phyloP scores from a whole-genome alignment of 164 flowering plant species.

The Stephania yunnanensis region DNA sequence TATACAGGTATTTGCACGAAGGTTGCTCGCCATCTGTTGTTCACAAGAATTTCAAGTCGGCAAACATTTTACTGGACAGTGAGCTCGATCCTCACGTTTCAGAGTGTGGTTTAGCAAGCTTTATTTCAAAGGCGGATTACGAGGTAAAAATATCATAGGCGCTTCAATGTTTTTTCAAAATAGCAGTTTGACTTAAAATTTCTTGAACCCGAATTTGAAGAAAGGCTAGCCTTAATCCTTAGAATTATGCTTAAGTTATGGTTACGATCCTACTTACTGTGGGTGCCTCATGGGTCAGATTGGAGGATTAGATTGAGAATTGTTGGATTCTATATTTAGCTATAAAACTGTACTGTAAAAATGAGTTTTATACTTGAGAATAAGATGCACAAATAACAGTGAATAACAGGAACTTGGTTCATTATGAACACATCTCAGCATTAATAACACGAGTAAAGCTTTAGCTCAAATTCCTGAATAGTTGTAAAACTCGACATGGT shows the following conservation, averaged over 20 bases:
- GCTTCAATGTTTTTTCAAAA: not conserved
- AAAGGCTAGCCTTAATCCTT: not conserved
- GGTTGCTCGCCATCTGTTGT: constrained; percentile 81
- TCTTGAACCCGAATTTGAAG: not conserved
- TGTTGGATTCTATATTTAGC: too few relatives aligned
- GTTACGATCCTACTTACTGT: too few relatives aligned
- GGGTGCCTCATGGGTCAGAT: too few relatives aligned
- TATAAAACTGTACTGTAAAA: too few relatives aligned
- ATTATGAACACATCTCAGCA: too few relatives aligned
- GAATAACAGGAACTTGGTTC: too few relatives aligned
- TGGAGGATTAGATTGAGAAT: too few relatives aligned
- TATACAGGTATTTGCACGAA: constrained; percentile 86
- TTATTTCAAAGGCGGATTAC: constrained; percentile 64
- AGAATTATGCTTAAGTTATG: not conserved
- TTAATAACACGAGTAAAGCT: too few relatives aligned
- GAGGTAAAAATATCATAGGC: constrained; percentile 10
- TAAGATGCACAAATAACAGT: too few relatives aligned
- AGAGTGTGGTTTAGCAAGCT: constrained; percentile 80
- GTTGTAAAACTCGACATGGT: too few relatives aligned
- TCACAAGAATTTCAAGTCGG: constrained; percentile 83
- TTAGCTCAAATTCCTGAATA: too few relatives aligned
- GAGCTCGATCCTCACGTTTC: constrained; percentile 95
- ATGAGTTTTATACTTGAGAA: too few relatives aligned
- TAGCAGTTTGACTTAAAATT: not conserved
- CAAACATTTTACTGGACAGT: constrained; percentile 72